Percentiles rank a stretch among this genome's conserved stretches.
phyloP scores from a whole-genome alignment of 2,329 filamentous ascomycete species.

The Chalara sp. region DNA sequence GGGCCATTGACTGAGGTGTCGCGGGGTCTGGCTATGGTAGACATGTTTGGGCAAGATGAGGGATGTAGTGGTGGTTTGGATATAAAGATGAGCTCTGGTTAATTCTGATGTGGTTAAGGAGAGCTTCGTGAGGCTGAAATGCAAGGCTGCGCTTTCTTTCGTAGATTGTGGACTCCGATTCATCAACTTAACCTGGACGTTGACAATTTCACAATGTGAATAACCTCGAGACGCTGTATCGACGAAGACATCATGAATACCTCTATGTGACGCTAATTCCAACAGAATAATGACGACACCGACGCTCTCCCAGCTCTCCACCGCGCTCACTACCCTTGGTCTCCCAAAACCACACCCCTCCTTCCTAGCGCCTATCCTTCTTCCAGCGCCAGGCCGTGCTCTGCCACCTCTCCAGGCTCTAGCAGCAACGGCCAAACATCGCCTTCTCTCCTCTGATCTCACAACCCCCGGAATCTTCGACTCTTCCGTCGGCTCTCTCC shows the following conservation, averaged over 20 bases:
- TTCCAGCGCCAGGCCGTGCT: slow-evolving; percentile 3
- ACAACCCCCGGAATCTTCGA: slow-evolving; percentile 49
- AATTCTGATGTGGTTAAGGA: too few relatives aligned
- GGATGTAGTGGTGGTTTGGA: too few relatives aligned
- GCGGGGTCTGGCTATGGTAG: slow-evolving; percentile 57
- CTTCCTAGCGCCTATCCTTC: slow-evolving; percentile 20
- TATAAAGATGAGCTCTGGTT: too few relatives aligned
- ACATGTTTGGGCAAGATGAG: slow-evolving; percentile 37
- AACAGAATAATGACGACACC: slow-evolving; percentile 5
- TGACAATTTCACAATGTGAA: too few relatives aligned
- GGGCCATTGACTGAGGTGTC: slow-evolving; percentile 51
- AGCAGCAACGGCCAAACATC: slow-evolving; percentile 68
- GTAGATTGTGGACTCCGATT: too few relatives aligned
- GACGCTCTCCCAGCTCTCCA: slow-evolving; percentile 14
- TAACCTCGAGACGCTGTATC: too few relatives aligned
- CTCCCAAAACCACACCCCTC: slow-evolving; percentile 13
- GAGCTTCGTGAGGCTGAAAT: too few relatives aligned
- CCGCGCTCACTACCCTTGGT: slow-evolving; percentile 11
- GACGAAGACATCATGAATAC: too few relatives aligned
- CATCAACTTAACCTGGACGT: too few relatives aligned
- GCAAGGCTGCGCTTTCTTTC: too few relatives aligned
- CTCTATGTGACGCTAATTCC: too few relatives aligned
- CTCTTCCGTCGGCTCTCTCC: slow-evolving; percentile 41
- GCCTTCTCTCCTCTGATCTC: slow-evolving; percentile 73
- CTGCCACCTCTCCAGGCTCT: slow-evolving; percentile 41